phyloP scores from a whole-genome alignment of 768 basidiomycete genomes.

The Agaricus blazei region DNA sequence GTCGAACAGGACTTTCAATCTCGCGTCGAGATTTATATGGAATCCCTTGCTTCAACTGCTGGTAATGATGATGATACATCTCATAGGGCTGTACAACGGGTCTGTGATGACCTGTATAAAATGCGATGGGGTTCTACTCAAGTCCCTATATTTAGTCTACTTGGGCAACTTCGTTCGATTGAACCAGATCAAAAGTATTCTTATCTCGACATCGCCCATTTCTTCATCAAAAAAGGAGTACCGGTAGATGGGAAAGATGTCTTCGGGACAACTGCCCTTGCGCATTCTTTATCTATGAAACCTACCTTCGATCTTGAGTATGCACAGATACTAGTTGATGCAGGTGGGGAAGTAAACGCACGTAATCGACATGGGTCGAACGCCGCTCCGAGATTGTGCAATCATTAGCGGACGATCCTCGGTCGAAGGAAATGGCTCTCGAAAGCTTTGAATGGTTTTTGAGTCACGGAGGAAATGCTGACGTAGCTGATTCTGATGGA shows the following conservation, averaged over 20 bases:
- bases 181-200: slow-evolving; percentile 13
- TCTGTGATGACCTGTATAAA: slow-evolving; percentile 21
- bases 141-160: slow-evolving; percentile 32
- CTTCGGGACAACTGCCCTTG: slow-evolving; percentile 35
- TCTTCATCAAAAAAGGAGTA: slow-evolving; percentile 26
- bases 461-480: slow-evolving; percentile 35
- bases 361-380: slow-evolving; percentile 36
- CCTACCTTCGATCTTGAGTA: slow-evolving; percentile 35
- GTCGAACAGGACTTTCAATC: slow-evolving; percentile 21
- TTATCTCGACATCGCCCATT: slow-evolving; percentile 27
- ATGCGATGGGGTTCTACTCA: slow-evolving; percentile 37
- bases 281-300: slow-evolving; percentile 36
- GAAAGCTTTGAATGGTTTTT: slow-evolving; percentile 33
- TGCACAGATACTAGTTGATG: slow-evolving; percentile 36
- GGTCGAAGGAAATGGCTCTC: slow-evolving; percentile 18
- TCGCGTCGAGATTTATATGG: slow-evolving; percentile 14
- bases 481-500: slow-evolving; percentile 35
- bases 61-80: slow-evolving; percentile 16
- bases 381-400: slow-evolving; percentile 30
- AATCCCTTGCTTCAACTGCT: not conserved
- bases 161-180: slow-evolving; percentile 26
- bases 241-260: slow-evolving; percentile 33
- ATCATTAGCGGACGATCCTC: slow-evolving; percentile 18
- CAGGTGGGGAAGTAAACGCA: slow-evolving; percentile 35
- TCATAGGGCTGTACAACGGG: slow-evolving; percentile 1